Evolutionary conservation across 306 rosid species (phyloP).

Genomic region (Acmispon strigosus): DNA sequence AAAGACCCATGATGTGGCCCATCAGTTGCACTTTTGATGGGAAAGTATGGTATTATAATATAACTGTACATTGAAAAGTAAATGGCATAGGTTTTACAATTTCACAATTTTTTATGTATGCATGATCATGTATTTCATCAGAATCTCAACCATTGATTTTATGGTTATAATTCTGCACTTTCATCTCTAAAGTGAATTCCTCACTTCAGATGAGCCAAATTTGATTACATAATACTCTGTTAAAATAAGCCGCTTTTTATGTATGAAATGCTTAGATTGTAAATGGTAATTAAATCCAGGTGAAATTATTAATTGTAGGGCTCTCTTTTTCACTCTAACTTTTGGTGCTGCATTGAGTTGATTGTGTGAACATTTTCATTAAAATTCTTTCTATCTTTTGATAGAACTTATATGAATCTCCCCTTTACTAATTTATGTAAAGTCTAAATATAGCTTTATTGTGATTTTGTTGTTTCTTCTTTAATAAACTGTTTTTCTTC

Average conservation of each 20-base stretch:
- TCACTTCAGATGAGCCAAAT: not conserved
- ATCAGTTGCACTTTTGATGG: no score
- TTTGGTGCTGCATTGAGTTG: not conserved
- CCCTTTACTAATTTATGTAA: not conserved
- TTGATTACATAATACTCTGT: not conserved
- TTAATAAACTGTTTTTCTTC: not conserved
- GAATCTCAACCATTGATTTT: not conserved
- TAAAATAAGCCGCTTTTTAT: not conserved
- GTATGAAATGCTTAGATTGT: not conserved
- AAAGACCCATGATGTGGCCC: no score
- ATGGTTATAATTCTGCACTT: not conserved
- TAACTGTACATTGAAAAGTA: not conserved
- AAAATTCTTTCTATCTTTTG: not conserved
- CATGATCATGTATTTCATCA: not conserved
- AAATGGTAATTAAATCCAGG: not conserved
- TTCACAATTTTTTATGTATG: not conserved
- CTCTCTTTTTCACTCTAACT: not conserved
- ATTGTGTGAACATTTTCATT: not conserved
- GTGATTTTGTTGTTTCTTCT: not conserved
- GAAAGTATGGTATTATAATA: not conserved
- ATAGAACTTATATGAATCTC: not conserved
- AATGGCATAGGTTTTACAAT: not conserved
- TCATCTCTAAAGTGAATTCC: not conserved
- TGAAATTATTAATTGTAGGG: not conserved
- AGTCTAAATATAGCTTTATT: not conserved